A percentile compares a stretch with the other conserved stretches of the same genome.
Conservation (phyloP, 805 yeast species). For the Sugiyamaella boreocaroliniensis region DNA sequence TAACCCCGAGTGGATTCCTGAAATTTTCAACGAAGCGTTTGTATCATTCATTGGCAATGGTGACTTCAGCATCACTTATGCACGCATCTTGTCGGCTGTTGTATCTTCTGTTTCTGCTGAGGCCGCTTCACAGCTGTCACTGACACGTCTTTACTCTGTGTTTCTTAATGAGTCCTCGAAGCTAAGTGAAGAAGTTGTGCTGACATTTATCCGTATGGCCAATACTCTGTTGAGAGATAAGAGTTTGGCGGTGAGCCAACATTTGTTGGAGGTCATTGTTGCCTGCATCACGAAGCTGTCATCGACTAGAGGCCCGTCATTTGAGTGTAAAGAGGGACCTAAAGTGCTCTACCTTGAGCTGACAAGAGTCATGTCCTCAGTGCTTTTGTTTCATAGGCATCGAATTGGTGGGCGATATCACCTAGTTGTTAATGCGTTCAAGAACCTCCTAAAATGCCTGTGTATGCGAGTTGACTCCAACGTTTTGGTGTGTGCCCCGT, state of each 20-base stretch:
- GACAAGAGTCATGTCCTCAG: slow-evolving; percentile 49
- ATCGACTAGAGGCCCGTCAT: slow-evolving; percentile 20
- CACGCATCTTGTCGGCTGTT: neutral
- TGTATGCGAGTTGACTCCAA: slow-evolving; percentile 20
- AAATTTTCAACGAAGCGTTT: neutral
- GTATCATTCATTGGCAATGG: neutral
- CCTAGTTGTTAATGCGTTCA: slow-evolving; percentile 45
- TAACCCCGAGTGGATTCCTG: neutral
- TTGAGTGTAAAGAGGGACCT: slow-evolving; percentile 11
- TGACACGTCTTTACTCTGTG: neutral
- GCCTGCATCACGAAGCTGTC: slow-evolving; percentile 32
- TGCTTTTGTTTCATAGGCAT: slow-evolving; percentile 61
- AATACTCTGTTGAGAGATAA: slow-evolving; percentile 39
- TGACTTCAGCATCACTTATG: neutral
- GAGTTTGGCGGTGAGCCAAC: slow-evolving; percentile 58
- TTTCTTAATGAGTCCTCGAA: neutral
- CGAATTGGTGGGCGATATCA: slow-evolving; percentile 71
- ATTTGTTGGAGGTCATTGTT: slow-evolving; percentile 51
- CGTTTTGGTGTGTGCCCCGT: slow-evolving; percentile 5
- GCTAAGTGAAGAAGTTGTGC: neutral
- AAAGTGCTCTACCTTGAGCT: slow-evolving; percentile 35
- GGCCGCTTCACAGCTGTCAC: neutral
- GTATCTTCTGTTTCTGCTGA: neutral
- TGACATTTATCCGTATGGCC: neutral
- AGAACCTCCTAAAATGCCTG: slow-evolving; percentile 46